These are phyloP conservation scores for Pleomassaria siparia DNA, from an alignment of 2,329 filamentous ascomycete species.

Conservation along the genomic window DNA sequence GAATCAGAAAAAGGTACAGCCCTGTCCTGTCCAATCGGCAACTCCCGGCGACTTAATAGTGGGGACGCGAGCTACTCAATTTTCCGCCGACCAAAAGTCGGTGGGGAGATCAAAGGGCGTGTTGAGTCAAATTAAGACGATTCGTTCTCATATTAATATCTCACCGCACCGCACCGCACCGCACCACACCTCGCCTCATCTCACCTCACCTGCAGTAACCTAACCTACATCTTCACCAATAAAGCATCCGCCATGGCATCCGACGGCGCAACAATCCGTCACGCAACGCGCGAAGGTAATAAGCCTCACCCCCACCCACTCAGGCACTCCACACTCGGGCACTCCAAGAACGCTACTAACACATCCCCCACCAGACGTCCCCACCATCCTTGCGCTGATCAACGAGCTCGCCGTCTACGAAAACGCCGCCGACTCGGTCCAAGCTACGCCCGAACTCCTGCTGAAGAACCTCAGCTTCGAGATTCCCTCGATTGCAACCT, in stretches of 20 bases:
- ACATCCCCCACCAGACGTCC: conserved; percentile 63
- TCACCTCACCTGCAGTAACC: too few species aligned
- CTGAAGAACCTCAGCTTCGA: conserved; percentile 78
- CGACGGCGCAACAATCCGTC: conserved; percentile 50
- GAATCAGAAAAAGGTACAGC: too few species aligned
- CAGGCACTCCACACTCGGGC: too few species aligned
- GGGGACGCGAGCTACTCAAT: background rate
- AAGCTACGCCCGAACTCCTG: conserved; percentile 77
- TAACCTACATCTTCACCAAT: background rate
- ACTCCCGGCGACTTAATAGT: conserved; percentile 3
- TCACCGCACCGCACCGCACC: background rate
- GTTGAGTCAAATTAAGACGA: background rate
- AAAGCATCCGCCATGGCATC: conserved; percentile 3
- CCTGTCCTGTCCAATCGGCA: conserved; percentile 15
- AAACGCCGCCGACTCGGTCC: conserved; percentile 70
- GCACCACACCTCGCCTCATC: too few species aligned
- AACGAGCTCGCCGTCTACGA: conserved; percentile 87
- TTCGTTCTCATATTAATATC: background rate
- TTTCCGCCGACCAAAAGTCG: background rate
- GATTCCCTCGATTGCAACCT: conserved; percentile 26
- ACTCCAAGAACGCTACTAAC: background rate
- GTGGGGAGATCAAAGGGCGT: conserved; percentile 6
- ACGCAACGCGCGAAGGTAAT: conserved; percentile 62
- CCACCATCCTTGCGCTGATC: conserved; percentile 78
- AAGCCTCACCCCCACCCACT: background rate